Percentiles rank a stretch among this genome's conserved stretches.
phyloP scores from a whole-genome alignment of 1,139 yeast species.

The Scheffersomyces parashehatae region DNA sequence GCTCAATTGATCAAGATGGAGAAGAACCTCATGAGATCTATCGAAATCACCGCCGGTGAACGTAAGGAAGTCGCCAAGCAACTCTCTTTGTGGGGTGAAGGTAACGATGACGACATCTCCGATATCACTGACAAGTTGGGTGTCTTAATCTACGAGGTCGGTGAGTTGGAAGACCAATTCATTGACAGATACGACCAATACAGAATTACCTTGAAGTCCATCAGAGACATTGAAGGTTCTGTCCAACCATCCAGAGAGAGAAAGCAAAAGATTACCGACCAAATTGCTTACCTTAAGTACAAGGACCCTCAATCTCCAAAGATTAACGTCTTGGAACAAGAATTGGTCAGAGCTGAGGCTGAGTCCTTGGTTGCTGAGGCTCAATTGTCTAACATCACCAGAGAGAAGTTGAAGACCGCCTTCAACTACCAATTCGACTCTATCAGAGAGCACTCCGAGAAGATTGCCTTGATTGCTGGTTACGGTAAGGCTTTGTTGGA shows the following conservation, averaged over 20 bases:
- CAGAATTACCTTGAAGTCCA: conserved; percentile 76
- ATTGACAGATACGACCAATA: conserved; percentile 85
- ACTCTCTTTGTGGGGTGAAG: conserved; percentile 82
- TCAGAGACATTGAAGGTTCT: conserved; percentile 82
- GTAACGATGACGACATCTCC: conserved; percentile 79
- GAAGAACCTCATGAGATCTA: conserved; percentile 76
- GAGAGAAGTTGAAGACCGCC: conserved; percentile 85
- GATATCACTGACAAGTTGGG: conserved; percentile 88
- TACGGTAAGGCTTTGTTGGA: conserved; percentile 85
- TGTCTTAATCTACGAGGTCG: conserved; percentile 77
- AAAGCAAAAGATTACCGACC: conserved; percentile 81
- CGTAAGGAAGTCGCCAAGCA: conserved; percentile 84
- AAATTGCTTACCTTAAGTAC: conserved; percentile 79
- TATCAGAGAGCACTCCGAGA: conserved; percentile 78
- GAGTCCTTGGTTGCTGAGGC: conserved; percentile 91
- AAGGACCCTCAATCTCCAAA: conserved; percentile 85
- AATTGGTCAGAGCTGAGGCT: conserved; percentile 87
- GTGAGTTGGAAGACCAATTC: conserved; percentile 85
- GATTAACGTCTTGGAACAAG: conserved; percentile 80
- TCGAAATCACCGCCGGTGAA: conserved; percentile 76
- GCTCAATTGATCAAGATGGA: conserved; percentile 80
- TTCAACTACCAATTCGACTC: conserved; percentile 84
- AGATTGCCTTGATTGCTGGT: conserved; percentile 83
- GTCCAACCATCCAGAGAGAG: conserved; percentile 88
- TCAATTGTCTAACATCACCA: conserved; percentile 81